Evolutionary conservation across 805 yeast genomes (phyloP).

Genomic region (Myxozyma nipponensis): DNA sequence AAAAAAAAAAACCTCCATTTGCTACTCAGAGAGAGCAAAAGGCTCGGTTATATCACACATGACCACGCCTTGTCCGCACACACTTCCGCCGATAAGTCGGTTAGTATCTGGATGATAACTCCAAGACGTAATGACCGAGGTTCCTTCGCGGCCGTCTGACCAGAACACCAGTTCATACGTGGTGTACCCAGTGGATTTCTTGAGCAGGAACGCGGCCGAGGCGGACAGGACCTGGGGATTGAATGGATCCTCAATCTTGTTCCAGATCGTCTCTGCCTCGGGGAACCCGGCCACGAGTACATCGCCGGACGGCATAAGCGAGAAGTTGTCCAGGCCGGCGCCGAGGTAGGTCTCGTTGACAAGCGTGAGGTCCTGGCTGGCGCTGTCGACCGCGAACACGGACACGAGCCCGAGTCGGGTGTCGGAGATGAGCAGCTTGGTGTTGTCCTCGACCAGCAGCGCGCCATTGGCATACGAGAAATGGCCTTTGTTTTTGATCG

Average conservation of each 20-base stretch:
- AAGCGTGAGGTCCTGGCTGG: slow-evolving; percentile 6
- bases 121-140: slow-evolving; percentile 11
- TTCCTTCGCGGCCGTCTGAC: slow-evolving; percentile 7
- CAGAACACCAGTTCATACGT: slow-evolving; percentile 9
- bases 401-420: slow-evolving; percentile 4
- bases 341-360: not conserved
- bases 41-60: too few species aligned
- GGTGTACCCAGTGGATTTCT: slow-evolving; percentile 3
- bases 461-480: slow-evolving; percentile 13
- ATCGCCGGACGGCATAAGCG: slow-evolving; percentile 11
- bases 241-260: slow-evolving; percentile 10
- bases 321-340: slow-evolving; percentile 7
- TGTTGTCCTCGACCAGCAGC: slow-evolving; percentile 6
- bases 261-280: slow-evolving; percentile 3
- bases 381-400: slow-evolving; percentile 5
- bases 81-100: slow-evolving; percentile 13
- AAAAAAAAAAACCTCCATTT: too few species aligned
- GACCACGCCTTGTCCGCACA: slow-evolving; percentile 5
- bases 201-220: slow-evolving; percentile 6
- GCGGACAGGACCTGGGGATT: slow-evolving; percentile 2
- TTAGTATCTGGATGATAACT: slow-evolving; percentile 1
- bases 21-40: too few species aligned
- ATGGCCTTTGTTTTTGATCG: not conserved
- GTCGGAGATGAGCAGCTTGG: slow-evolving; percentile 11
- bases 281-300: slow-evolving; percentile 15